Evolutionary conservation across 164 flowering plant species (phyloP), one percentile per base, ranked within the genome.

Genomic region (Stephania yunnanensis): DNA sequence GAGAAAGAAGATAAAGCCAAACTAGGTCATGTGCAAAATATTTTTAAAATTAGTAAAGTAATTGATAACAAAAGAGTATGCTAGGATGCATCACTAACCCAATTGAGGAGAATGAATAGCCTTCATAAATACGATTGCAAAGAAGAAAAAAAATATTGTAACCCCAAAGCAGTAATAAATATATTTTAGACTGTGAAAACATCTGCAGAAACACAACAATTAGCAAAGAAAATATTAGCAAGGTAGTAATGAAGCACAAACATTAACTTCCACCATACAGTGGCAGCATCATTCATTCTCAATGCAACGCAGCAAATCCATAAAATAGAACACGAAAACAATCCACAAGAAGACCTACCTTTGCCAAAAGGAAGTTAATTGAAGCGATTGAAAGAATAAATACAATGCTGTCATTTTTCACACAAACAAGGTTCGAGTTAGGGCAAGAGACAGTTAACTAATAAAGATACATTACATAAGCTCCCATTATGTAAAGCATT

Each of bases 111-210:
- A 95, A 95, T 46, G 89, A 86, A 79, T 92, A 95, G 77, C 98
- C 99, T 79, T 87, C 93, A 81, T 92, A 90, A 69, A 93, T 79
- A 75, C 99, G 94, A 75, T 93, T 95, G 75, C 87, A 85, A 15
- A 95, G 25, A 71, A 93, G 97, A 74, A 90, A 85, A 78, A 84
- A 85, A 70, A 95, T 64, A 80, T 92, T 93, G 85, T 85, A 92
- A 64, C 75, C 69, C 98, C 99, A 95, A 78, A 93, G 82, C 65
- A 83, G 72, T 75, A 71, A 71, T 29, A 71, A 83, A 95, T 93
- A 86, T 82, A 88, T 78, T 81, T 85, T 64, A 19, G 86, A 88
- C 61, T 84, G 75, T 72, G 87, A 93, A 89, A 86, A 87, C 58
- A 85, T 81, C 99, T 95, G 92, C 83, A 80, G 73, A 81, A 85